Evolutionary conservation across 805 yeast species (phyloP).

Genomic region (Cyberlindnera nakhonratchasimensis): DNA sequence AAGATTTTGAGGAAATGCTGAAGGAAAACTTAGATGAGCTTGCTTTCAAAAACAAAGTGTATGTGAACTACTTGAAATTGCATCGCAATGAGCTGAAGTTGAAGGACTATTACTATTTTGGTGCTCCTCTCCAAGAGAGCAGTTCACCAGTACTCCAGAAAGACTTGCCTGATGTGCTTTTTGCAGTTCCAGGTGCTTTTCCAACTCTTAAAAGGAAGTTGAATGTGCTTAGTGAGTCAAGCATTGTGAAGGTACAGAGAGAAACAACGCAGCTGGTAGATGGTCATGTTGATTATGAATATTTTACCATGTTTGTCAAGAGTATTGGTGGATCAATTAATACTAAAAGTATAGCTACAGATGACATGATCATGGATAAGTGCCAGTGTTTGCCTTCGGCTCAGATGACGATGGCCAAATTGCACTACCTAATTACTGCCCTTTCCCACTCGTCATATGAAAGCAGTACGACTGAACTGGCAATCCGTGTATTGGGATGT

Average conservation of each 20-base stretch:
- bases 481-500: constrained; percentile 6
- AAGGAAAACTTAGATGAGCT: constrained; percentile 2
- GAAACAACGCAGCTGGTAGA: not conserved
- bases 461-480: not conserved
- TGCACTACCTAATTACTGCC: constrained; percentile 6
- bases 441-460: not conserved
- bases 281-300: not conserved
- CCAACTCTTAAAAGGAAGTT: not conserved
- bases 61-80: constrained; percentile 5
- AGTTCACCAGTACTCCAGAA: not conserved
- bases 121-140: not conserved
- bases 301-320: not conserved
- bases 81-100: constrained; percentile 6
- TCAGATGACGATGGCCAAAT: constrained; percentile 3
- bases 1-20: constrained; percentile 10
- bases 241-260: not conserved
- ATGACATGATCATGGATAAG: constrained; percentile 3
- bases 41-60: constrained; percentile 7
- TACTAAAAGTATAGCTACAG: not conserved
- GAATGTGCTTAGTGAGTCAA: constrained; percentile 5
- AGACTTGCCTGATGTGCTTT: not conserved
- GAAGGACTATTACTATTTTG: constrained; percentile 12
- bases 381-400: constrained; percentile 1
- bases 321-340: not conserved
- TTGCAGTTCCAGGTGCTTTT: constrained; percentile 4